phyloP scores from a whole-genome alignment of 306 rosid species.

The Prunus padus region DNA sequence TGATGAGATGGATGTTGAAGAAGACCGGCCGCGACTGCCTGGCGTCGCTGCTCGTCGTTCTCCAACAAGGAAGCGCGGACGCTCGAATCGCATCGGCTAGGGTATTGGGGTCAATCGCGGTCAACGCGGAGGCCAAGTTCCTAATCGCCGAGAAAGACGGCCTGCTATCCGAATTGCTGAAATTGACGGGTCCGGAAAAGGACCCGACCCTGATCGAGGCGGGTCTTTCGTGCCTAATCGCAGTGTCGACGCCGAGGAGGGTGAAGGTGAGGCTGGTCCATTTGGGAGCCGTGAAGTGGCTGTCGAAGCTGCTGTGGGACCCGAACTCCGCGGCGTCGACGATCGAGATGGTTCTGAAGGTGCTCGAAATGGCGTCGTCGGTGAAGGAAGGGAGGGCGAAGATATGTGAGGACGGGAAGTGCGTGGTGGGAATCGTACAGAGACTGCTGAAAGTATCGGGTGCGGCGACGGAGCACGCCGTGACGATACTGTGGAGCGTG shows the following conservation, averaged over 20 bases:
- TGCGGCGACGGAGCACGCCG: constrained; percentile 79
- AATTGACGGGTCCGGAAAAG: constrained; percentile 39
- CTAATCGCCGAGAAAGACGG: constrained; percentile 61
- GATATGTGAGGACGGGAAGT: constrained; percentile 57
- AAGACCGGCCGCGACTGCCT: constrained; percentile 38
- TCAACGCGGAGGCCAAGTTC: constrained; percentile 61
- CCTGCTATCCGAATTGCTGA: constrained; percentile 47
- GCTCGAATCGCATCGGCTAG: constrained; percentile 51
- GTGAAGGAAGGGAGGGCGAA: constrained; percentile 65
- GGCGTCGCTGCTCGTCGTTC: constrained; percentile 48
- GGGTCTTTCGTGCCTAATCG: constrained; percentile 51
- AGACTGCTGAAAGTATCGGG: constrained; percentile 68
- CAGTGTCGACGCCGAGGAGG: constrained; percentile 53
- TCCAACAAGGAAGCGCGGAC: constrained; percentile 49
- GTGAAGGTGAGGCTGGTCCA: constrained; percentile 47
- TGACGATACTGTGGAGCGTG: constrained; percentile 82
- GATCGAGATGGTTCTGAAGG: constrained; percentile 60
- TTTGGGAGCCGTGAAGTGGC: constrained; percentile 48
- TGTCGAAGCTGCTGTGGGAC: constrained; percentile 45
- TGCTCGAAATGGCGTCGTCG: constrained; percentile 73
- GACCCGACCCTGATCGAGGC: constrained; percentile 52
- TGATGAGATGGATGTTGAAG: constrained; percentile 38
- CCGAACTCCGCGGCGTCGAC: constrained; percentile 35
- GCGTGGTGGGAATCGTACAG: constrained; percentile 59
- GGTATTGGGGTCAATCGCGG: constrained; percentile 48